Percentiles rank a stretch among this genome's conserved stretches.
Evolutionary conservation across 768 basidiomycete genomes (phyloP).

Genomic region (Hydnum rufescens): DNA sequence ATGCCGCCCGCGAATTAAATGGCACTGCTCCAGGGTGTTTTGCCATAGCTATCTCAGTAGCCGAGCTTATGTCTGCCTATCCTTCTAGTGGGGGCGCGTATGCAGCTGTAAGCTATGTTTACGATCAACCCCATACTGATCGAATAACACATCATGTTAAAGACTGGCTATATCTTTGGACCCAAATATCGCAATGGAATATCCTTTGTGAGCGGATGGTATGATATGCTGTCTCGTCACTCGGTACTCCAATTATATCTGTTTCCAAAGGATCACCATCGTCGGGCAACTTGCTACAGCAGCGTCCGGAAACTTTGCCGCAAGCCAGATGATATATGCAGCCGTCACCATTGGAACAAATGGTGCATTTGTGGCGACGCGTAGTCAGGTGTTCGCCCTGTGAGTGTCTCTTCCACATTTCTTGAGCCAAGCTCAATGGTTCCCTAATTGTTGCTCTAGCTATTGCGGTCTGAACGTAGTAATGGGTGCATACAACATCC

Average conservation of each 20-base stretch:
- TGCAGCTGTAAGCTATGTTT: slow-evolving; percentile 22
- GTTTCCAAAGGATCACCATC: slow-evolving; percentile 17
- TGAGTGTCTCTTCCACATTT: slow-evolving; percentile 12
- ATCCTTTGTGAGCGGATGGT: background rate
- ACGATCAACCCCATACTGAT: slow-evolving; percentile 12
- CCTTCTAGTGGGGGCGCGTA: slow-evolving; percentile 26
- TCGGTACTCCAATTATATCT: background rate
- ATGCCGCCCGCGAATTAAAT: background rate
- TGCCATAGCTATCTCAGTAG: slow-evolving; percentile 2
- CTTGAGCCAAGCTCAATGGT: background rate
- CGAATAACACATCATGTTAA: background rate
- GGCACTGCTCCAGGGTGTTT: background rate
- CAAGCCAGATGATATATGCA: slow-evolving; percentile 9
- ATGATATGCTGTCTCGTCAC: background rate
- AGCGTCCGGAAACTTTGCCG: slow-evolving; percentile 19
- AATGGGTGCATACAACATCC: slow-evolving; percentile 25
- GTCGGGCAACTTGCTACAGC: slow-evolving; percentile 16
- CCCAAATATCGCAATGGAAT: background rate
- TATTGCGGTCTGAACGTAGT: slow-evolving; percentile 20
- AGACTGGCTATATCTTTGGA: background rate
- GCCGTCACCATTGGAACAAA: slow-evolving; percentile 8
- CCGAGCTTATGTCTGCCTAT: slow-evolving; percentile 22
- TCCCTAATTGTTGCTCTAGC: background rate
- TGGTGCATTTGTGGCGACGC: slow-evolving; percentile 19
- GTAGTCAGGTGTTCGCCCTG: slow-evolving; percentile 24